Evolutionary conservation across 257 asterid genomes (phyloP).

Genomic region (Jasminum sambac): DNA sequence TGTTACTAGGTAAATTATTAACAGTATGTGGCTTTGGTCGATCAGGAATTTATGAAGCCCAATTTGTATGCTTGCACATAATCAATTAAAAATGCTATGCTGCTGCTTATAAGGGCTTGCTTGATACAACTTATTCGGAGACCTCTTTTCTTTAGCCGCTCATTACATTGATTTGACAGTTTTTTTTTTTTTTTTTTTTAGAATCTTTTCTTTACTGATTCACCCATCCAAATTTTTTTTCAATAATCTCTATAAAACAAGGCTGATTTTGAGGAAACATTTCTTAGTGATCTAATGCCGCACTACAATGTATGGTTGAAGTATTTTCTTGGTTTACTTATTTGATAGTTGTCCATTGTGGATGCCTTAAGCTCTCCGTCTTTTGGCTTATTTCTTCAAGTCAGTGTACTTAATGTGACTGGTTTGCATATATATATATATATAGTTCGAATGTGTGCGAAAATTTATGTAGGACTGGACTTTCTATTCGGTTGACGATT

Average conservation of each 20-base stretch:
- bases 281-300: neutral
- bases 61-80: neutral
- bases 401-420: neutral
- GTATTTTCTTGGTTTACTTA: neutral
- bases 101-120: too few species aligned
- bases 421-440: neutral
- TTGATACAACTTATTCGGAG: too few species aligned
- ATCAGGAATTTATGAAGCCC: neutral
- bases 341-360: neutral
- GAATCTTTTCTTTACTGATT: too few species aligned
- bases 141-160: too few species aligned
- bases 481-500: neutral
- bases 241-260: too few species aligned
- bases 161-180: too few species aligned
- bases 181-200: too few species aligned
- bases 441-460: neutral
- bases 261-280: neutral
- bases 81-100: neutral
- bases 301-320: neutral
- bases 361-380: too few species aligned
- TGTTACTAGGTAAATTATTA: neutral
- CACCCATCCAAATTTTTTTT: too few species aligned
- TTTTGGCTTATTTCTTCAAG: too few species aligned
- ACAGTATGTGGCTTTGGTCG: neutral
- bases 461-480: neutral